phyloP scores from a whole-genome alignment of 2,329 filamentous ascomycete species.

The Colletotrichum destructivum region DNA sequence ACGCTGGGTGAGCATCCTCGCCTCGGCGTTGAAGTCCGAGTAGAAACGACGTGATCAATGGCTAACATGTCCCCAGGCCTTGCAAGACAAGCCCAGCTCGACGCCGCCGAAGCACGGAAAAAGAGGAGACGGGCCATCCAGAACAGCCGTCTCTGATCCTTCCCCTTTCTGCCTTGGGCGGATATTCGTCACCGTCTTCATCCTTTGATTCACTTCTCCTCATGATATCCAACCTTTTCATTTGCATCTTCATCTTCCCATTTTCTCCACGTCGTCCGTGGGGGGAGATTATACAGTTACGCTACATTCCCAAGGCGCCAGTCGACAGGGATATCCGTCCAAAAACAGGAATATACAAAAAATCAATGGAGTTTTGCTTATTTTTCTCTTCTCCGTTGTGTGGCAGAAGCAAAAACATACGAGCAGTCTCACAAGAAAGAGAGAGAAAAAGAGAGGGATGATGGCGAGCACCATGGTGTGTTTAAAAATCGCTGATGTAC shows the following conservation, averaged over 20 bases:
- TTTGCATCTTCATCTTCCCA: background rate
- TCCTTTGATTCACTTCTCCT: background rate
- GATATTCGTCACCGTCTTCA: background rate
- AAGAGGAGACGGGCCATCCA: slow-evolving; percentile 40
- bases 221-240: slow-evolving; percentile 32
- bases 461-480: background rate
- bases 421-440: too few species aligned
- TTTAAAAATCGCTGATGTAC: background rate
- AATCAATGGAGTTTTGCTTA: slow-evolving; percentile 1
- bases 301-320: background rate
- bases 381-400: background rate
- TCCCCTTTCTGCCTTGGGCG: background rate
- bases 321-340: background rate
- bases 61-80: slow-evolving; percentile 29
- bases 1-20: slow-evolving; percentile 47
- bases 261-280: too few species aligned
- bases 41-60: background rate
- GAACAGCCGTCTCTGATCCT: slow-evolving; percentile 36
- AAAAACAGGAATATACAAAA: slow-evolving; percentile 30
- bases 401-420: background rate
- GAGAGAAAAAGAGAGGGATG: slow-evolving; percentile 4
- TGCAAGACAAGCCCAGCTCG: slow-evolving; percentile 41
- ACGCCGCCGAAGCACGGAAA: slow-evolving; percentile 39
- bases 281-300: background rate
- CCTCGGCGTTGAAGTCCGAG: background rate